These are phyloP conservation scores for Halophytophthora batemanensis DNA, from an alignment of 352 stramenopile genomes.

Conservation along the genomic window DNA sequence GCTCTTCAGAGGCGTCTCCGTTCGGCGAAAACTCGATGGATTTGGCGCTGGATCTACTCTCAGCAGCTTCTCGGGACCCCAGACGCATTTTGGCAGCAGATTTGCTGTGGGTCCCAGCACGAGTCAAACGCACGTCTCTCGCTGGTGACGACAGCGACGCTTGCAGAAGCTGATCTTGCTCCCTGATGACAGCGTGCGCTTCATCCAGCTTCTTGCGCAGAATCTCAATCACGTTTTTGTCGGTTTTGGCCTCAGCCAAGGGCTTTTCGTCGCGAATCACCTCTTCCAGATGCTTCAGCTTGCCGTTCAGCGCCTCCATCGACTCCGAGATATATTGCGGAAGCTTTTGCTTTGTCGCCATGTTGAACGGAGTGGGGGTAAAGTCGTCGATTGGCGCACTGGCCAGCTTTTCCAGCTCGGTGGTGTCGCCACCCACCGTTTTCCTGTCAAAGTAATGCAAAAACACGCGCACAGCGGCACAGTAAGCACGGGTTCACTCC, in stretches of 20 bases:
- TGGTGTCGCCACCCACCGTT: conserved; percentile 34
- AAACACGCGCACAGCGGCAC: background rate
- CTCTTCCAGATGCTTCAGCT: conserved; percentile 52
- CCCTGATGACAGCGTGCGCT: conserved; percentile 53
- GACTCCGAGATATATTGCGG: conserved; percentile 47
- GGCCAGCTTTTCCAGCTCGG: conserved; percentile 49
- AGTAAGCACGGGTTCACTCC: background rate
- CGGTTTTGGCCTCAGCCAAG: conserved; percentile 22
- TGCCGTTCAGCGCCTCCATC: conserved; percentile 41
- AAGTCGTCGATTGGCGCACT: conserved; percentile 65
- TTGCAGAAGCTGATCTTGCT: conserved; percentile 74
- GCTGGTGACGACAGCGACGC: conserved; percentile 35
- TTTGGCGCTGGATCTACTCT: background rate
- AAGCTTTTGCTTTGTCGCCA: conserved; percentile 60
- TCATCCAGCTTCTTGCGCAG: conserved; percentile 68
- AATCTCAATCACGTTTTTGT: conserved; percentile 44
- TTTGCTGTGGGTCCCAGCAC: conserved; percentile 6
- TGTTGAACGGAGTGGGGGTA: conserved; percentile 54
- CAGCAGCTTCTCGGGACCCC: conserved; percentile 3
- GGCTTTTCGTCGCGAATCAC: conserved; percentile 48
- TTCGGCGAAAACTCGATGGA: conserved; percentile 17
- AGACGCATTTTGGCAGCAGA: conserved; percentile 3
- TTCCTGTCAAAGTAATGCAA: conserved; percentile 25
- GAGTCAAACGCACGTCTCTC: conserved; percentile 4
- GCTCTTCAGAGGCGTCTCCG: conserved; percentile 24